These are phyloP conservation scores for Dioscorea cayenensis DNA, from an alignment of 116 monocot species.

Conservation along the genomic window DNA sequence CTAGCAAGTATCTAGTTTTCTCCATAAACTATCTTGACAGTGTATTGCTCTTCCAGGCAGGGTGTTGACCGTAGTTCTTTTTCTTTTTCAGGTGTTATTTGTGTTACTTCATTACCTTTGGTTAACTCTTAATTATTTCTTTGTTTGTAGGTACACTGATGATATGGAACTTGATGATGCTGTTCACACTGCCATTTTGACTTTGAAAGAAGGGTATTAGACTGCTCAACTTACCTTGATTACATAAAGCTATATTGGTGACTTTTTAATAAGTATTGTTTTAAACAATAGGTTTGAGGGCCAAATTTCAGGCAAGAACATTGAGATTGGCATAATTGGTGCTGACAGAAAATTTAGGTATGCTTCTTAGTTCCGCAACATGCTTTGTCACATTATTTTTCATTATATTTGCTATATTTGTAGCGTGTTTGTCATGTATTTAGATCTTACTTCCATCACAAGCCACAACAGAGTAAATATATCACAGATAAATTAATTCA, in stretches of 20 bases:
- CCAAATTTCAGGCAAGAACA: slow-evolving; percentile 92
- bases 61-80: no score
- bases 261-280: neutral
- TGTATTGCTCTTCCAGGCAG: no score
- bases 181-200: slow-evolving; percentile 95
- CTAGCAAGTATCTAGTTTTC: no score
- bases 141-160: slow-evolving; percentile 80
- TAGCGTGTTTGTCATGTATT: no score
- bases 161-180: slow-evolving; percentile 99
- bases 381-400: no score
- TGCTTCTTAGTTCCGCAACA: neutral
- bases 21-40: no score
- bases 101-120: no score
- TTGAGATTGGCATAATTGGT: slow-evolving; percentile 93
- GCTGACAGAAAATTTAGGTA: slow-evolving; percentile 78
- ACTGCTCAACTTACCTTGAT: neutral
- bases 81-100: no score
- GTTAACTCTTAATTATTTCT: neutral
- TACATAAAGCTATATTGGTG: neutral
- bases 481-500: no score
- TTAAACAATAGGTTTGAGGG: slow-evolving; percentile 73
- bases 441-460: no score
- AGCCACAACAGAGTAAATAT: no score
- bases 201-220: slow-evolving; percentile 91
- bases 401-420: no score